phyloP scores from a whole-genome alignment of 179 eudicot species.

The Patellifolia procumbens region DNA sequence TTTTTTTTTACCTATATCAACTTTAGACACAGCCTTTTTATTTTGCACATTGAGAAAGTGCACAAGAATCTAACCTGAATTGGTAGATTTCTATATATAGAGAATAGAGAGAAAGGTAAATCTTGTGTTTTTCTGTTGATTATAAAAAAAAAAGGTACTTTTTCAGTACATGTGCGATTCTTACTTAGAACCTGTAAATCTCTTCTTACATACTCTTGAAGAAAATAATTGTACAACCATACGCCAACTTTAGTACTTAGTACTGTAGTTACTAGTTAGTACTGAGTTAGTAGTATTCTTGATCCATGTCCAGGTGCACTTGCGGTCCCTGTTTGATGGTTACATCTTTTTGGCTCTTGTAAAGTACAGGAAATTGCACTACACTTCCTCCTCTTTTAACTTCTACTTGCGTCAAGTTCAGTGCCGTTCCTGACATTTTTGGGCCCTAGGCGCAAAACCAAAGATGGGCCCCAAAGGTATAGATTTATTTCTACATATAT shows the following conservation, averaged over 20 bases:
- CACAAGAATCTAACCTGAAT: neutral
- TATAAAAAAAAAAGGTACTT: neutral
- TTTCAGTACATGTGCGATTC: too few relatives aligned
- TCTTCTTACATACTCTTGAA: neutral
- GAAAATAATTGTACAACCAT: neutral
- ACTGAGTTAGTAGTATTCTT: too few relatives aligned
- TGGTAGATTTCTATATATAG: neutral
- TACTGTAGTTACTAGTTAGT: too few relatives aligned
- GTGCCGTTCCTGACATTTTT: too few relatives aligned
- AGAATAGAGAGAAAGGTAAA: neutral
- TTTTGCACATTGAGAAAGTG: neutral
- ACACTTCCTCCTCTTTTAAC: neutral
- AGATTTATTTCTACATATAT: too few relatives aligned
- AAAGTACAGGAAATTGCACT: conserved; percentile 1
- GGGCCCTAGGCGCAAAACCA: too few relatives aligned
- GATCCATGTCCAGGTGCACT: neutral
- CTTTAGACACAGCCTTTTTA: too few relatives aligned
- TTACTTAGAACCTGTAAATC: too few relatives aligned
- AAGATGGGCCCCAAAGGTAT: too few relatives aligned
- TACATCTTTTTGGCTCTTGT: neutral
- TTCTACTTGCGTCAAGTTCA: neutral
- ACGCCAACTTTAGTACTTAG: neutral
- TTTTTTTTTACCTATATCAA: too few relatives aligned
- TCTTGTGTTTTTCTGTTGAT: neutral
- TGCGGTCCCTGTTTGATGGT: neutral